Base-by-base conservation (phyloP, 1,139 yeast species). In the Spencermartinsiella ligniputridi region DNA sequence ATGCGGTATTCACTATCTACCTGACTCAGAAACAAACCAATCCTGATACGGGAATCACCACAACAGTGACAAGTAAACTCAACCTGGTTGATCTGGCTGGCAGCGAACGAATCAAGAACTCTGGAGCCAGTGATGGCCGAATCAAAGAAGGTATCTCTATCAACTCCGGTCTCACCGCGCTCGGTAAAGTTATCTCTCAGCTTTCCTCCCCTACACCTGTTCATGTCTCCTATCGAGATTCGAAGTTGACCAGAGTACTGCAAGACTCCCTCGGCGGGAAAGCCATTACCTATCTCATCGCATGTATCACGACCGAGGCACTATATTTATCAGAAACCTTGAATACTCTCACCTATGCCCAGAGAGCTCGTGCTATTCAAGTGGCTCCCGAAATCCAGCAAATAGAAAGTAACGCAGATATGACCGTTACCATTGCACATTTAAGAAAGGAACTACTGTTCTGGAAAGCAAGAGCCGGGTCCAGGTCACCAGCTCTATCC, bases 41-140 rank as follows among this genome's bases (percentile, higher is more conserved):
- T 22, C 51, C 52, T 2, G 52, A 46, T 12, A 50, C 55, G 9
- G 58, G 54, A 8, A 47, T 53, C n/a, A 35, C 48, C 3, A 53
- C 56, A 79, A 54, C 59, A 3, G 42, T 54, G 19, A 51, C 56
- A 3, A 51, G 57, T 36, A 58, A 81, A 54, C 71, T 88, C 61
- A 85, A 86, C 58, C 67, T 88, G 36, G 94, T 88, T 3, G 96
- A 88, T 67, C 71, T 88, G 49, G 96, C 96, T 0, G 96, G 96
- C 1, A 82, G 90, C 30, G 94, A 84, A 59, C 83, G 88, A 56
- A 77, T 88, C 40, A 77, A 72, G 50, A 70, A 86, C 46, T 81
- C 92, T 0, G 95, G 94, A 1, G 89, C 92, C 0, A 47, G 41
- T 3, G 55, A 52, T 3, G 53, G 52, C 15, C 44, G 60, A 19